Evolutionary conservation across 2,329 filamentous ascomycete species (phyloP), one percentile per base, ranked within the genome.

Genomic region (Colletotrichum magnum): DNA sequence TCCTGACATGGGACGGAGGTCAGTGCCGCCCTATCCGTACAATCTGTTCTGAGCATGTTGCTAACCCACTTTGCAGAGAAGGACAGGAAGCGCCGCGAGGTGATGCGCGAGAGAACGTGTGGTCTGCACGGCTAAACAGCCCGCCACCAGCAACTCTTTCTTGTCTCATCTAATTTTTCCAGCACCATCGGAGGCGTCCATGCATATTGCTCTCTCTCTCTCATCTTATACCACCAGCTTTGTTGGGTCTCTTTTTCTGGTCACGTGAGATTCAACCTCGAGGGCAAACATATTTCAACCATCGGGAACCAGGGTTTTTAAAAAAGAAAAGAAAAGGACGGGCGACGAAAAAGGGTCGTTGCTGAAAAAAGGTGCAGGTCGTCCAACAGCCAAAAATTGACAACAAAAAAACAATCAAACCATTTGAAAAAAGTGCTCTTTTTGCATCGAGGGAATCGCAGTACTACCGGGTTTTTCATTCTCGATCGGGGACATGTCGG

Each of bases 1-100:
- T 98, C 83, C 86, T 98, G 78, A 88, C 95, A 18, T 97, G 94
- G 82, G 94, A 97, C 80, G 87, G 90, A 84, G 88, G 90, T 92
- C 86, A 81, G 90, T 82, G 24, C 6, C 47, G 53, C 41, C 5
- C 47, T 54, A 26, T 3, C 24, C 16, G 26, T 2, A 3, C 54
- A 39, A 28, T 9, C 57, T 54, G 39, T 12, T 18, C 24, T 4
- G 21, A 50, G 18, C 2, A 36, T 12, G 15, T 7, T n/a, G 26
- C 48, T 87, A 75, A 87, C 76, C 60, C 45, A 36, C 39, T 26
- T 6, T 68, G 77, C 73, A 93, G 91, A 82, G 72, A 93, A 91
- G 82, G 91, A 93, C 75, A 88, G 89, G 81, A 83, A 88, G 77
- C 86, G 92, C 75, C 87, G 89, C 81, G 88, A 88, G 74, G 75